phyloP scores from a whole-genome alignment of 108 stramenopile genomes.

The Nitzschia sp. region DNA sequence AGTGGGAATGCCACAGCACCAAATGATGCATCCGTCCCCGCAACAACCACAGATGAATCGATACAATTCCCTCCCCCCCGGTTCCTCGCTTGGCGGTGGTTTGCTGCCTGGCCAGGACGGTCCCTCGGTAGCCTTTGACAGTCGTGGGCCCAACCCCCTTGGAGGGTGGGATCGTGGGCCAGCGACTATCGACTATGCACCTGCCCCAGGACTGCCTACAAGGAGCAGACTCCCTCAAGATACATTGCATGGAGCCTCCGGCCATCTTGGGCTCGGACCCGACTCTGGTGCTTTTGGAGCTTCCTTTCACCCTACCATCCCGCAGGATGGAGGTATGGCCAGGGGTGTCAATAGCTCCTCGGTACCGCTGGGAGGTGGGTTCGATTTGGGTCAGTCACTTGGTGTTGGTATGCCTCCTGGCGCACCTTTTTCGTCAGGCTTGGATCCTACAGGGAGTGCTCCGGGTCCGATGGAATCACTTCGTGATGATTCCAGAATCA shows the following conservation, averaged over 20 bases:
- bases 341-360: background rate
- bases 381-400: background rate
- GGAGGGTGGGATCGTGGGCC: background rate
- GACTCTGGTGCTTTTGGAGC: background rate
- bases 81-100: background rate
- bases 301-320: background rate
- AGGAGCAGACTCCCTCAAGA: background rate
- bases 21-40: background rate
- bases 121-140: background rate
- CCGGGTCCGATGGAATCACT: background rate
- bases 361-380: background rate
- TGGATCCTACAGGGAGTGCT: background rate
- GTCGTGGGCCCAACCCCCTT: background rate
- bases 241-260: background rate
- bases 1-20: conserved; percentile 2
- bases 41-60: background rate
- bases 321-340: background rate
- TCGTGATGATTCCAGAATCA: conserved; percentile 41
- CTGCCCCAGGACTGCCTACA: background rate
- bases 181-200: background rate
- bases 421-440: background rate
- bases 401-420: background rate
- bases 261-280: background rate
- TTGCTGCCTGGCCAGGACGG: background rate
- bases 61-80: background rate